Evolutionary conservation across 768 basidiomycete genomes (phyloP), one percentile per base, ranked within the genome.

Genomic region (Amanita thiersii): DNA sequence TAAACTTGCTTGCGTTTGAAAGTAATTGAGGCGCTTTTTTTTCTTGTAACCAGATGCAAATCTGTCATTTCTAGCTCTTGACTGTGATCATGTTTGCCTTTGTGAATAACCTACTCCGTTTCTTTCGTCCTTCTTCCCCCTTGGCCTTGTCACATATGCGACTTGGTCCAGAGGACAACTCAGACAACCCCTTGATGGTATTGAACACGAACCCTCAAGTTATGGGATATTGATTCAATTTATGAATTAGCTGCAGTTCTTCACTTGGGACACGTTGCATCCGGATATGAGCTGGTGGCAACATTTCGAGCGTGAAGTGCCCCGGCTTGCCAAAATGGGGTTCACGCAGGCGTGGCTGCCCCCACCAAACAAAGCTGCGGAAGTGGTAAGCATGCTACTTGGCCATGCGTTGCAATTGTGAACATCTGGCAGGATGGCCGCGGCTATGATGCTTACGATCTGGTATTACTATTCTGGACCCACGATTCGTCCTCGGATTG

Each of bases 371-470:
- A 90, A 88, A 57, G 87, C 81, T 11, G 80, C 76, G 58, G 59
- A 65, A 41, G 70, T 68, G 52, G 85, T 82, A 46, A 42, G 61
- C 52, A 6, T 14, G 4, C 11, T 4, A 15, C 50, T 15, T 30
- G 50, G 33, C 26, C 19, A 11, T 23, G 17, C 30, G 15, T 8
- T 20, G 18, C 34, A 19, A 31, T 28, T 28, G 17, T 47, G 23
- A 17, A 42, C 40, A 24, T 35, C 21, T 51, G 20, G 24, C 48
- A 88, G 86, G 56, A 61, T 46, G 84, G 84, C 14, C 71, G 81
- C 50, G 87, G 87, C 19, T 90, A 90, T 50, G 87, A 90, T 56
- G 87, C 84, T 1, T 90, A 90, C 58, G 88, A 90, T 55, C 54
- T 90, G 61, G 86, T 88, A 60, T 65, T 55, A 24, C 15, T 40